Percentiles rank a stretch among this genome's conserved stretches.
phyloP scores from a whole-genome alignment of 208 protist genomes.

The Wallacemonas sp. region DNA sequence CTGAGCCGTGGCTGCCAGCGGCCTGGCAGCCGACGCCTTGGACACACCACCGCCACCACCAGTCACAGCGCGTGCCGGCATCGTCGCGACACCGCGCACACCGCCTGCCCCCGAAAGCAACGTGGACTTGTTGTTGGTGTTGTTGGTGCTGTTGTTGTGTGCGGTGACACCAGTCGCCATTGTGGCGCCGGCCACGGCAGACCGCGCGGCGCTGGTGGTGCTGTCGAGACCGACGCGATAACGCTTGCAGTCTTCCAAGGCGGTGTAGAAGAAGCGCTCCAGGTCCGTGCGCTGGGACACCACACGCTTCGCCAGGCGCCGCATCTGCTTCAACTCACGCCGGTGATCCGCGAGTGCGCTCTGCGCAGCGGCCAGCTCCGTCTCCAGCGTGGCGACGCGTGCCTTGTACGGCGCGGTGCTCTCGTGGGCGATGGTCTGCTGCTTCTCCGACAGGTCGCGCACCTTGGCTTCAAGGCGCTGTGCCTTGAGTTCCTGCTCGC shows the following conservation, averaged over 20 bases:
- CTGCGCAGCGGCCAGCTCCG: conserved; percentile 46
- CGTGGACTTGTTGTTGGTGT: too few relatives aligned
- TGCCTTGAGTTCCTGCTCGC: conserved; percentile 50
- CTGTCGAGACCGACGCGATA: conserved; percentile 29
- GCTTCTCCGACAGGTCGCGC: conserved; percentile 39
- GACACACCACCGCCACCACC: not conserved
- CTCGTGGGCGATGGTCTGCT: conserved; percentile 25
- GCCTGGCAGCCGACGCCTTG: not conserved
- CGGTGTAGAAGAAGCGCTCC: conserved; percentile 79
- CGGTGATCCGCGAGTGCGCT: conserved; percentile 44
- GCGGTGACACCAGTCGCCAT: not conserved
- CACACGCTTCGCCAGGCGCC: conserved; percentile 47
- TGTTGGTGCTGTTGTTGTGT: conserved; percentile 1
- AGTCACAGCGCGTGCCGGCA: not conserved
- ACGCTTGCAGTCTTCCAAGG: conserved; percentile 57
- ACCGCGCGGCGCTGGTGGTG: not conserved
- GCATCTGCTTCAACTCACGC: conserved; percentile 53
- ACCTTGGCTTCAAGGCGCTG: conserved; percentile 58
- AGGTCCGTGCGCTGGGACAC: conserved; percentile 72
- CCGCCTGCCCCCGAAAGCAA: not conserved
- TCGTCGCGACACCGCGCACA: not conserved
- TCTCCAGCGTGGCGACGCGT: conserved; percentile 41
- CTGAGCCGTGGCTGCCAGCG: not conserved
- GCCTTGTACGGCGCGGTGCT: conserved; percentile 37
- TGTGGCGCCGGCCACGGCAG: not conserved